Evolutionary conservation across 192 early-diverging fungal genomes (phyloP), one percentile per base, ranked within the genome.

Genomic region (Physocladia obscura): DNA sequence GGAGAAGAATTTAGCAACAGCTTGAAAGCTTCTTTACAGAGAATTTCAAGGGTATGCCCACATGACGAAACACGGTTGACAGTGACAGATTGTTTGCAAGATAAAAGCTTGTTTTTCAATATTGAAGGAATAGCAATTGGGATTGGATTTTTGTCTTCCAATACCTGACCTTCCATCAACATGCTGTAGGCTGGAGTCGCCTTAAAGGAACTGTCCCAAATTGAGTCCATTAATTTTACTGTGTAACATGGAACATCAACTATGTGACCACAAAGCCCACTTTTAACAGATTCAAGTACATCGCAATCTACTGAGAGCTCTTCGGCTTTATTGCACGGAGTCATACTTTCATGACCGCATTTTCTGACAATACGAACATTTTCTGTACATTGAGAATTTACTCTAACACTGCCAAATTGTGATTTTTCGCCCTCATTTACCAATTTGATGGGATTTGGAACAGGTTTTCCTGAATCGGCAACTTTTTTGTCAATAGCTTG

Each of bases 211-310:
- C n/a, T n/a, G n/a, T n/a, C n/a, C n/a, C n/a, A n/a, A n/a, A n/a
- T n/a, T n/a, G n/a, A n/a, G n/a, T n/a, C n/a, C n/a, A n/a, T n/a
- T n/a, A n/a, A n/a, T n/a, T n/a, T n/a, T n/a, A n/a, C n/a, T n/a
- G n/a, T n/a, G n/a, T n/a, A 13, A 55, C 71, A 73, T 26, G 38
- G 24, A 31, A 71, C 71, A 26, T 3, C 19, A 32, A 67, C 32
- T 3, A 19, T 15, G 44, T 73, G 71, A 4, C 71, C 71, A 70
- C 71, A 73, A 34, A 73, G 48, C 39, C 35, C 35, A 37, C 62
- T 73, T 3, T 29, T 15, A 15, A 57, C 48, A 21, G 49, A 35
- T 4, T 56, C 52, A 24, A 39, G 27, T 24, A 56, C 50, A 26
- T 70, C 30, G 31, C 71, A 73, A 11, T 34, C 22, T 15, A 51